Conservation (phyloP, 2,329 filamentous ascomycete species). For the Onygenales sp. region DNA sequence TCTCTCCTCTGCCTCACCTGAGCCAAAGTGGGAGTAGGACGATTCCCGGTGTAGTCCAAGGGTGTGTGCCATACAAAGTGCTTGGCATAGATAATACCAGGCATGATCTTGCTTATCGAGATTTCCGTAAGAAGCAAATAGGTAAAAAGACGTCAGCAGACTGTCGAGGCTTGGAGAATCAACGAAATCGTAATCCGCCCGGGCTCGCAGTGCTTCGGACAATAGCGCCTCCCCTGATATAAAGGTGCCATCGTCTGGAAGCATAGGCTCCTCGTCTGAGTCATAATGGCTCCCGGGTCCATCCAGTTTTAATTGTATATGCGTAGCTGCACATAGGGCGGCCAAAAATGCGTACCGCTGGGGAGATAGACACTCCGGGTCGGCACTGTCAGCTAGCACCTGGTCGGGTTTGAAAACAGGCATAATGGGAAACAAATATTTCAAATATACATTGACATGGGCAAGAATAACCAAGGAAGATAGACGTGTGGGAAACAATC, state of each 20-base stretch:
- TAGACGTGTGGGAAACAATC: slow-evolving; percentile 15
- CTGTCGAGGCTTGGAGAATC: slow-evolving; percentile 31
- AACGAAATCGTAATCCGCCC: slow-evolving; percentile 30
- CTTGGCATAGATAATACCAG: slow-evolving; percentile 72
- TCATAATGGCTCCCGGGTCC: slow-evolving; percentile 18
- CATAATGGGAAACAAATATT: slow-evolving; percentile 36
- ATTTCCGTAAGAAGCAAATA: slow-evolving; percentile 64
- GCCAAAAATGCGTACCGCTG: slow-evolving; percentile 33
- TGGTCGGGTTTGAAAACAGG: slow-evolving; percentile 30
- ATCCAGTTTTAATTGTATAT: slow-evolving; percentile 35
- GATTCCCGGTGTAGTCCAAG: slow-evolving; percentile 35
- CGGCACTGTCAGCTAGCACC: slow-evolving; percentile 31
- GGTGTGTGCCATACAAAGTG: slow-evolving; percentile 53
- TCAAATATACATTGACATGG: slow-evolving; percentile 32
- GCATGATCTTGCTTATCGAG: slow-evolving; percentile 65
- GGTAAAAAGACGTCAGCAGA: slow-evolving; percentile 64
- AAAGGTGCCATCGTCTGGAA: slow-evolving; percentile 47
- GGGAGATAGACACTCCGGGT: slow-evolving; percentile 43
- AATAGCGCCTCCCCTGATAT: slow-evolving; percentile 57
- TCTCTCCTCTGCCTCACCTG: slow-evolving; percentile 52
- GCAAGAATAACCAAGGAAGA: slow-evolving; percentile 26
- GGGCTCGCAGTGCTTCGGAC: slow-evolving; percentile 49
- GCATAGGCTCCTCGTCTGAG: slow-evolving; percentile 26
- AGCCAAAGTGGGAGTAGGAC: slow-evolving; percentile 39
- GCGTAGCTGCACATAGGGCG: slow-evolving; percentile 33